Conservation (phyloP, 768 basidiomycete genomes). For the Rhizopogon salebrosus region DNA sequence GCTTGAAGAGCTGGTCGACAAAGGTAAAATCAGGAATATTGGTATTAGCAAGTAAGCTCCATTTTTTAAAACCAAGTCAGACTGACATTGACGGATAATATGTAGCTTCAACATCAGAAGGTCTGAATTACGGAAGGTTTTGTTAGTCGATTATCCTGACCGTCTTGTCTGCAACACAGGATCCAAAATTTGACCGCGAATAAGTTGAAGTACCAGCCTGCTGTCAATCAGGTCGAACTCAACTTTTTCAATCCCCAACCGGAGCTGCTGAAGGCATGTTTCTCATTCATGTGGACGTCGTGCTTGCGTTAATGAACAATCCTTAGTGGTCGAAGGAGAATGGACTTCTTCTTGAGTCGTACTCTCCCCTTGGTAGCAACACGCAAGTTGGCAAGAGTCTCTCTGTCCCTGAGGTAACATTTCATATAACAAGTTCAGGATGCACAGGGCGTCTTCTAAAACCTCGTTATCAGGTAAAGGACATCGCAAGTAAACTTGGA, state of each 20-base stretch:
- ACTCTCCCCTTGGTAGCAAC: slow-evolving; percentile 68
- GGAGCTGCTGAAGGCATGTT: slow-evolving; percentile 58
- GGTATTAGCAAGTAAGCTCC: slow-evolving; percentile 72
- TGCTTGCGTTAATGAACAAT: neutral
- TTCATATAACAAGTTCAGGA: neutral
- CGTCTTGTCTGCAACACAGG: slow-evolving; percentile 18
- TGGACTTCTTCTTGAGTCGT: slow-evolving; percentile 63
- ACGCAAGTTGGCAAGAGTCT: slow-evolving; percentile 54
- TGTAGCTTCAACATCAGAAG: slow-evolving; percentile 57
- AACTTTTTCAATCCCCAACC: slow-evolving; percentile 76
- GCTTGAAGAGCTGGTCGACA: slow-evolving; percentile 71
- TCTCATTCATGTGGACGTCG: neutral
- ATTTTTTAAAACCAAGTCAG: neutral
- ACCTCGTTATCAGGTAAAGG: slow-evolving; percentile 35
- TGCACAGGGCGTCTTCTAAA: neutral
- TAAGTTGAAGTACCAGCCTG: slow-evolving; percentile 53
- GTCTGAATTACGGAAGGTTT: slow-evolving; percentile 10
- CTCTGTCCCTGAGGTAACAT: slow-evolving; percentile 46
- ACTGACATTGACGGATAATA: neutral
- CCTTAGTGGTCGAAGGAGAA: slow-evolving; percentile 63
- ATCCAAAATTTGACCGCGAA: slow-evolving; percentile 60
- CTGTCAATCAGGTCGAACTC: slow-evolving; percentile 78
- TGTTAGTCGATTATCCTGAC: neutral
- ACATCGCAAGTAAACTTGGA: slow-evolving; percentile 54
- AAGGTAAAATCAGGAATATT: slow-evolving; percentile 74